Evolutionary conservation across 2,329 filamentous ascomycete species (phyloP).

Genomic region (Ambrosiella xylebori): DNA sequence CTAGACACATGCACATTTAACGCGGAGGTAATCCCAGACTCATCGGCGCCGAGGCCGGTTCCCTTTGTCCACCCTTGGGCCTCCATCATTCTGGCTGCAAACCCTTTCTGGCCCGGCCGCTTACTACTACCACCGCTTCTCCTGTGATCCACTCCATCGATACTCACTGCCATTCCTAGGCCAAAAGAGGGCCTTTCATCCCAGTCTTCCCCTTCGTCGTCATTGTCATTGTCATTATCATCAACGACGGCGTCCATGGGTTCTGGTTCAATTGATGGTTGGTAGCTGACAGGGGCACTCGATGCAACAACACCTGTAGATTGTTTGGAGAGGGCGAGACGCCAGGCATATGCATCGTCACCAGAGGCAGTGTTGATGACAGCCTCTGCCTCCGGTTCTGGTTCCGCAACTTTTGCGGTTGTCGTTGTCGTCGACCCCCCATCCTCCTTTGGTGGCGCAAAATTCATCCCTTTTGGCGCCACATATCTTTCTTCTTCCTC

Average conservation of each 20-base stretch:
- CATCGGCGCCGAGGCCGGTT: conserved; percentile 66
- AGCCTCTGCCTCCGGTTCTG: background rate
- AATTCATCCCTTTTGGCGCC: conserved; percentile 38
- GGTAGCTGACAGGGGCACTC: conserved; percentile 61
- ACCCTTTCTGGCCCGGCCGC: conserved; percentile 64
- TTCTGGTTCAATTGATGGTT: conserved; percentile 24
- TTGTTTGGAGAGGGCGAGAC: conserved; percentile 37
- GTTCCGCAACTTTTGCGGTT: background rate
- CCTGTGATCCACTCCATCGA: conserved; percentile 17
- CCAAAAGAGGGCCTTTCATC: conserved; percentile 31
- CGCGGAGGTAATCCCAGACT: conserved; percentile 69
- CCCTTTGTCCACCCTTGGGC: conserved; percentile 93
- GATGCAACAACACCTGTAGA: conserved; percentile 33
- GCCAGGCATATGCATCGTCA: conserved; percentile 52
- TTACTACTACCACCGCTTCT: conserved; percentile 39
- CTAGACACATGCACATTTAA: conserved; percentile 75
- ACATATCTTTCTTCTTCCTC: conserved; percentile 37
- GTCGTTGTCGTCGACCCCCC: too few species aligned
- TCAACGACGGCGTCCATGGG: conserved; percentile 8
- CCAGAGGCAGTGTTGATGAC: conserved; percentile 34
- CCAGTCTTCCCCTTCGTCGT: conserved; percentile 18
- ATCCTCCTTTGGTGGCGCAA: conserved; percentile 36
- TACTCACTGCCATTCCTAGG: conserved; percentile 23
- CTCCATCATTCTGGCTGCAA: conserved; percentile 73
- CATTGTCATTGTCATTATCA: conserved; percentile 17